Conservation (phyloP, 2,329 filamentous ascomycete genomes). For the Fusarium sp. region DNA sequence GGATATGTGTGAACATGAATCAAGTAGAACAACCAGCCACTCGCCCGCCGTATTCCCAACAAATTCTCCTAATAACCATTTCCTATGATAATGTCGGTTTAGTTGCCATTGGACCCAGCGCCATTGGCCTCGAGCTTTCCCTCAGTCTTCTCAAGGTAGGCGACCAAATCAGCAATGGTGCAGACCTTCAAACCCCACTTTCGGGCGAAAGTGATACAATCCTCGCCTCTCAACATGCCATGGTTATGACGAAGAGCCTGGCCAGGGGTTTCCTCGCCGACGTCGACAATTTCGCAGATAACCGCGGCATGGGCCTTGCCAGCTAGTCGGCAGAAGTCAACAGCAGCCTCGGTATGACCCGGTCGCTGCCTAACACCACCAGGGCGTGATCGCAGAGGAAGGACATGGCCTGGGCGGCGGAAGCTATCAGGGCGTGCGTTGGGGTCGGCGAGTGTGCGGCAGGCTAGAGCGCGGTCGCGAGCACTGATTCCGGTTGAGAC, state of each 20-base stretch:
- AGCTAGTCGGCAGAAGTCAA: conserved; percentile 87
- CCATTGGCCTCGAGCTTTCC: conserved; percentile 61
- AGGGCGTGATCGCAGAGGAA: conserved; percentile 79
- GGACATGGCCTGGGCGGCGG: conserved; percentile 85
- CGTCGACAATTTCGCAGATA: conserved; percentile 91
- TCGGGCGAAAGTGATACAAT: conserved; percentile 85
- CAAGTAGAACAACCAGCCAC: background rate
- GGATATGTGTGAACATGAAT: conserved; percentile 1
- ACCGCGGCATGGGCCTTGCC: conserved; percentile 80
- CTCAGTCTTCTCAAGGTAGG: conserved; percentile 79
- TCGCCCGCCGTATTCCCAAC: background rate
- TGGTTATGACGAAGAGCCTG: conserved; percentile 69
- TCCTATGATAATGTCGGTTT: background rate
- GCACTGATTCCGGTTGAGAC: conserved; percentile 92
- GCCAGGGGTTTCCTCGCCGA: conserved; percentile 76
- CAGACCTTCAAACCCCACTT: conserved; percentile 91
- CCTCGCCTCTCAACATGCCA: conserved; percentile 93
- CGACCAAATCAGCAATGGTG: conserved; percentile 90
- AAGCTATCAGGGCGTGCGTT: conserved; percentile 67
- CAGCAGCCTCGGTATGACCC: conserved; percentile 92
- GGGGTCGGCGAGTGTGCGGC: conserved; percentile 77
- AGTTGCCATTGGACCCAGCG: conserved; percentile 27
- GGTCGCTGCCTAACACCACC: conserved; percentile 82
- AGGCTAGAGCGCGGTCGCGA: conserved; percentile 84
- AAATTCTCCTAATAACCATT: background rate